Base-by-base conservation (phyloP, 495 filamentous ascomycete genomes). In the Chaetomidium leptoderma region DNA sequence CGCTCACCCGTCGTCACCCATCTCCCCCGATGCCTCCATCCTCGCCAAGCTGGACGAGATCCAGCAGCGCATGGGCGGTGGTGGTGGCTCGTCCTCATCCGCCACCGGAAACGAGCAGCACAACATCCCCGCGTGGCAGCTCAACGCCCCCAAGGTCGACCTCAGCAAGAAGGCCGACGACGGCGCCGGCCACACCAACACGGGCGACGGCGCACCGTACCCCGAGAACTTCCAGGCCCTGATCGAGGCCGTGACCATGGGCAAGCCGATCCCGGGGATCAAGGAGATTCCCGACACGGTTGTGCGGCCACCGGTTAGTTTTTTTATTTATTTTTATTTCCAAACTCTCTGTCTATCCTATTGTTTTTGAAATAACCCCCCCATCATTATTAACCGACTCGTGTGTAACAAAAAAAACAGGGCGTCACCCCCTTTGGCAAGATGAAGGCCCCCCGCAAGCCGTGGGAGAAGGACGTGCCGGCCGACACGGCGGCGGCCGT, bases 211-310 rank as follows among this genome's bases (percentile, higher is more conserved):
- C 10, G 72, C 83, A 42, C 82, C 86, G 4, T 96, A 96, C 68
- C 93, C 93, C 5, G 85, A 84, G 24, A 87, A 86, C 3, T 97
- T 98, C 66, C 84, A 88, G 27, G 85, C 92, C 57, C 91, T 98
- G 49, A 85, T 96, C 35, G 91, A 90, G 42, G 83, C 97, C 30
- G 90, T 98, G 61, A 87, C 86, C 4, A 86, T 80, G 19, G 91
- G 91, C 42, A 83, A 91, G 68, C 85, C 86, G 4, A 88, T 98
- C 49, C 89, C 91, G 0, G 93, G 93, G 2, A 95, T 98, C 65
- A 85, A 85, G 60, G 79, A 97, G 59, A 93, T 98, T 60, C 91
- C 95, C 14, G 80, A 90, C 60, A 93, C 85, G 0, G 80, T 97
- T 7, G 79, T 93, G 29, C 73, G 81, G 24, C 86, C 85, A 2